A percentile compares a stretch with the other conserved stretches of the same genome.
Conservation (phyloP, 139 green algal genomes). For the Chlamydomonas schloesseri region DNA sequence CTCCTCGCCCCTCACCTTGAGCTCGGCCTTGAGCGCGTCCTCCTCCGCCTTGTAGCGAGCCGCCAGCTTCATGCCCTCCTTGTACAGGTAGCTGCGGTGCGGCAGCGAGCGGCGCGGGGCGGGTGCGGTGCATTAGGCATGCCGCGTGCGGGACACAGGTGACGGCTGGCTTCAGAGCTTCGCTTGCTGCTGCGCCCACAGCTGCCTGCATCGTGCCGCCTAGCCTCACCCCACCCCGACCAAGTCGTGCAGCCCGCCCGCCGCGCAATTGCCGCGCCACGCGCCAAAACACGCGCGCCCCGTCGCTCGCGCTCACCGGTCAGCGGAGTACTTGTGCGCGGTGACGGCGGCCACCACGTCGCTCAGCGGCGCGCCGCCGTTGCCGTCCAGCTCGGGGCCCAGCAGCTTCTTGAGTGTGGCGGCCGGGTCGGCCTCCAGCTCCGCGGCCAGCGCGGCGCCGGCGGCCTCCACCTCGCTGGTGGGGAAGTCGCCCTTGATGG, state of each 20-base stretch:
- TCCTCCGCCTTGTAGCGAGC: slow-evolving; percentile 62
- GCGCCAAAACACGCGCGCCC: no score
- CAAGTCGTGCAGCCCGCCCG: no score
- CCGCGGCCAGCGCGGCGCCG: slow-evolving; percentile 53
- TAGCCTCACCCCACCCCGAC: no score
- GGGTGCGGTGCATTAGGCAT: no score
- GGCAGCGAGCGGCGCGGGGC: no score
- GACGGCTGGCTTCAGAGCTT: no score
- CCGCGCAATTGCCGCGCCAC: no score
- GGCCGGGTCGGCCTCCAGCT: slow-evolving; percentile 60
- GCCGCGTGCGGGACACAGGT: no score
- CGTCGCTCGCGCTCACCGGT: no score
- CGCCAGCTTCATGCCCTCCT: slow-evolving; percentile 72
- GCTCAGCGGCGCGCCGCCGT: slow-evolving; percentile 50
- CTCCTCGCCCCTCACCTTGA: no score
- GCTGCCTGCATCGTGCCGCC: no score
- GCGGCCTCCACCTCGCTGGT: slow-evolving; percentile 48
- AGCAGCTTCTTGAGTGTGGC: slow-evolving; percentile 64
- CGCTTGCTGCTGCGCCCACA: no score
- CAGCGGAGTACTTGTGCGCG: slow-evolving; percentile 66
- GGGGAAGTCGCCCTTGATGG: slow-evolving; percentile 47
- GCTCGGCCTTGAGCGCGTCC: slow-evolving; percentile 62
- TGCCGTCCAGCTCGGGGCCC: slow-evolving; percentile 55
- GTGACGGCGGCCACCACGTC: slow-evolving; percentile 61
- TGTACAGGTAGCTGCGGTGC: slow-evolving; percentile 62